A percentile compares a stretch with the other conserved stretches of the same genome.
Conservation (phyloP, 306 rosid genomes). For the Rubus parviflorus region DNA sequence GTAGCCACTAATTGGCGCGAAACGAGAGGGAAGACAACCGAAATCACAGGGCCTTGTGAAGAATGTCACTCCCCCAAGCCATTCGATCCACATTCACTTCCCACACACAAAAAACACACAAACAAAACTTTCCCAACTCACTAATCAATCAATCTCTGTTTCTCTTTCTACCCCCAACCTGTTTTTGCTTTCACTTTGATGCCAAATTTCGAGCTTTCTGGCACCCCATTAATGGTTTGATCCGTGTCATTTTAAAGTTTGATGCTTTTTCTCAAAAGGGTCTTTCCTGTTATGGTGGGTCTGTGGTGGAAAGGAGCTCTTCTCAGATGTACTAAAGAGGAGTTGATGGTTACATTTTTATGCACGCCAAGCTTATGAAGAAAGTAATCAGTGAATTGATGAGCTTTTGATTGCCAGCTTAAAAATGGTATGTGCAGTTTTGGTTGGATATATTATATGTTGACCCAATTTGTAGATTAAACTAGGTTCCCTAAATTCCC, state of each 20-base stretch:
- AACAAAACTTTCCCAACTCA: slow-evolving; percentile 23
- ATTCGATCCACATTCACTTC: slow-evolving; percentile 48
- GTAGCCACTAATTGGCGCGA: slow-evolving; percentile 85
- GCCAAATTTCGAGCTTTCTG: slow-evolving; percentile 24
- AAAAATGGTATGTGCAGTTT: slow-evolving; percentile 49
- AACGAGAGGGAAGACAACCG: slow-evolving; percentile 62
- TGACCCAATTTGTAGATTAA: not conserved
- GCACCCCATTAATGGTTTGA: slow-evolving; percentile 23
- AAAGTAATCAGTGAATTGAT: slow-evolving; percentile 11
- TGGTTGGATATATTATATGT: not conserved
- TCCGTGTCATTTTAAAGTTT: slow-evolving; percentile 8
- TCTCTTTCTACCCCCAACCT: slow-evolving; percentile 4
- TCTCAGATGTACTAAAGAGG: slow-evolving; percentile 9
- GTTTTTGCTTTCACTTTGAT: slow-evolving; percentile 19
- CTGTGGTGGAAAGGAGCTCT: slow-evolving; percentile 18
- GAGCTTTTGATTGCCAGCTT: slow-evolving; percentile 32
- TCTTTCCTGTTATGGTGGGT: slow-evolving; percentile 10
- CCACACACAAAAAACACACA: slow-evolving; percentile 36
- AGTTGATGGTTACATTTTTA: slow-evolving; percentile 19
- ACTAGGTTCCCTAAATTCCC: not conserved
- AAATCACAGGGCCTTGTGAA: slow-evolving; percentile 64
- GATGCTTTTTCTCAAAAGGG: slow-evolving; percentile 27
- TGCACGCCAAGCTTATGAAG: slow-evolving; percentile 37
- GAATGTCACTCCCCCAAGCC: slow-evolving; percentile 57
- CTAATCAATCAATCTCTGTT: slow-evolving; percentile 17